phyloP scores from a whole-genome alignment of 345 rosid genomes.

The Pugionium cornutum region DNA sequence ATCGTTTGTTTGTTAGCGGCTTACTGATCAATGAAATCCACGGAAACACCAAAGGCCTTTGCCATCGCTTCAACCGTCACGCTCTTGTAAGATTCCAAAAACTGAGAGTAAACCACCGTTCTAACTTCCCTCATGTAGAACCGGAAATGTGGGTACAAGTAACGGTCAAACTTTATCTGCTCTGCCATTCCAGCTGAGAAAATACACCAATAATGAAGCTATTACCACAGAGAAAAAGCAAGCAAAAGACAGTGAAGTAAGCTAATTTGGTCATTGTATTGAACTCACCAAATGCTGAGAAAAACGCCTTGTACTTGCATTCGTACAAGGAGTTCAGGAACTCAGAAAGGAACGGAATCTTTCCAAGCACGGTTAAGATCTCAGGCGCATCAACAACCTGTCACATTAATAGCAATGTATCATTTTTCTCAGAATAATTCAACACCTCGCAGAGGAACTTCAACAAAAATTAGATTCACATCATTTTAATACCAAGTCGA shows the following conservation, averaged over 20 bases:
- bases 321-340: conserved; percentile 91
- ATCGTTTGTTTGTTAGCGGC: conserved; percentile 29
- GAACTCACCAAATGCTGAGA: conserved; percentile 86
- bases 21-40: conserved; percentile 94
- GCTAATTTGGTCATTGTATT: conserved; percentile 6
- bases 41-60: conserved; percentile 89
- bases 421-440: background rate
- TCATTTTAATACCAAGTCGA: background rate
- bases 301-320: conserved; percentile 89
- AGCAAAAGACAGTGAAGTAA: background rate
- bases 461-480: conserved; percentile 8
- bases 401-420: conserved; percentile 19
- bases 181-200: conserved; percentile 76
- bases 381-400: conserved; percentile 99
- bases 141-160: conserved; percentile 90
- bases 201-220: conserved; percentile 22
- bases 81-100: conserved; percentile 94
- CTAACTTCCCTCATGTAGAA: conserved; percentile 99
- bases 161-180: conserved; percentile 85
- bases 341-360: conserved; percentile 82
- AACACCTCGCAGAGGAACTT: background rate
- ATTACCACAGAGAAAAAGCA: conserved; percentile 2
- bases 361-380: conserved; percentile 95
- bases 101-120: conserved; percentile 91
- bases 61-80: conserved; percentile 99